Evolutionary conservation across 306 rosid genomes (phyloP), one percentile per base, ranked within the genome.

Genomic region (Alnus glutinosa): DNA sequence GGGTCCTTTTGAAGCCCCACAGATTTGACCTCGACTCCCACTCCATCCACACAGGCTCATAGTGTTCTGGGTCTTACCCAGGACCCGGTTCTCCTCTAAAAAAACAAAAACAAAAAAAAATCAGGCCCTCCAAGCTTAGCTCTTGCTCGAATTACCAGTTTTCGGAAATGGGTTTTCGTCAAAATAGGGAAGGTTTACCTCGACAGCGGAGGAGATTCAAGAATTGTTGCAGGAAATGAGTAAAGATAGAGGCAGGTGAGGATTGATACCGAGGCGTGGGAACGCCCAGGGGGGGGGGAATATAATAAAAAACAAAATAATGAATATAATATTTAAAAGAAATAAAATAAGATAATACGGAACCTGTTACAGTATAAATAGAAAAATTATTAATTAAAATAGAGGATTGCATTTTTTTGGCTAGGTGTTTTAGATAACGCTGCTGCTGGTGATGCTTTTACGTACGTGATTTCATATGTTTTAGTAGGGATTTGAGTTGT

Each of bases 221-320:
- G 90, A 84, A 37, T 68, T 87, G 37, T 79, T 92, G 90, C 77
- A 84, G 32, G 89, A 84, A 66, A 86, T 82, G 93, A 77, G 55
- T 52, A 88, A 52, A 66, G 91, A 86, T 15, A 93, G 79, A 87
- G 96, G 82, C 99, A 93, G 85, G 94, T 93, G 77, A 85, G 74
- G 84, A 81, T 90, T 55, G 99, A 95, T 93, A 90, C 99, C 0
- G 91, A 93, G 72, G 91, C 90, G 0, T 93, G 98, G 99, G 94
- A 91, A 71, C 85, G 79, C n/a, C n/a, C n/a, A n/a, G n/a, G n/a
- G n/a, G n/a, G n/a, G 79, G 99, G 28, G 28, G 0, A 23, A 23
- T 23, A 23, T 23, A 23, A 23, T 23, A 23, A 23, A 23, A 23
- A 23, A 23, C 28, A 23, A 23, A 23, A 23, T 23, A 23, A 23